Conservation (phyloP, 345 rosid species). For the Lagerstroemia speciosa region DNA sequence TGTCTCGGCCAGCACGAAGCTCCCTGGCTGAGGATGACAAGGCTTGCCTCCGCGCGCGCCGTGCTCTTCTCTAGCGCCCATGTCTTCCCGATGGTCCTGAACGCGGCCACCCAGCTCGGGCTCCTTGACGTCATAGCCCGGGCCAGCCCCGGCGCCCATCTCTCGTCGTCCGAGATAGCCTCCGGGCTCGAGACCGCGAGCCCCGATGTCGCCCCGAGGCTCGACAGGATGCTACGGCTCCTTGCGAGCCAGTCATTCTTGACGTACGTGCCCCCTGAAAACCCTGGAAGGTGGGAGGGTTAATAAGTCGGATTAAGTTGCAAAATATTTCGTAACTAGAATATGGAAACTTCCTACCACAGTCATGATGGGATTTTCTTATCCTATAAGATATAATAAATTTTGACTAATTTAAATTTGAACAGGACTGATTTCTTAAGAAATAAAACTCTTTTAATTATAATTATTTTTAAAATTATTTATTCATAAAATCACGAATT, state of each 20-base stretch:
- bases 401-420: too few relatives aligned
- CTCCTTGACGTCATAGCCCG: constrained; percentile 22
- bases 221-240: constrained; percentile 26
- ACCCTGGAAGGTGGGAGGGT: constrained; percentile 7
- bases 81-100: constrained; percentile 18
- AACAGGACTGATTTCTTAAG: too few relatives aligned
- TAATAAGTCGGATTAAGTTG: too few relatives aligned
- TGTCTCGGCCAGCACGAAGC: not conserved
- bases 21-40: constrained; percentile 7
- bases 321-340: too few relatives aligned
- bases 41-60: constrained; percentile 8
- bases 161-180: constrained; percentile 21
- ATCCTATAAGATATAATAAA: too few relatives aligned
- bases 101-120: constrained; percentile 19
- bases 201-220: constrained; percentile 11
- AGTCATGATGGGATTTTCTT: too few relatives aligned
- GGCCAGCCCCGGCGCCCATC: constrained; percentile 10
- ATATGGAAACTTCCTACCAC: too few relatives aligned
- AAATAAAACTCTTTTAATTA: too few relatives aligned
- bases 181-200: constrained; percentile 15
- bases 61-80: constrained; percentile 11
- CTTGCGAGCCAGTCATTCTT: constrained; percentile 22
- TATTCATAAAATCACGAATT: too few relatives aligned
- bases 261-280: constrained; percentile 4
- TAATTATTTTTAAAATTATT: too few relatives aligned